A percentile compares a stretch with the other conserved stretches of the same genome.
Conservation (phyloP, 108 stramenopile genomes). For the Stephanodiscus minutulus region DNA sequence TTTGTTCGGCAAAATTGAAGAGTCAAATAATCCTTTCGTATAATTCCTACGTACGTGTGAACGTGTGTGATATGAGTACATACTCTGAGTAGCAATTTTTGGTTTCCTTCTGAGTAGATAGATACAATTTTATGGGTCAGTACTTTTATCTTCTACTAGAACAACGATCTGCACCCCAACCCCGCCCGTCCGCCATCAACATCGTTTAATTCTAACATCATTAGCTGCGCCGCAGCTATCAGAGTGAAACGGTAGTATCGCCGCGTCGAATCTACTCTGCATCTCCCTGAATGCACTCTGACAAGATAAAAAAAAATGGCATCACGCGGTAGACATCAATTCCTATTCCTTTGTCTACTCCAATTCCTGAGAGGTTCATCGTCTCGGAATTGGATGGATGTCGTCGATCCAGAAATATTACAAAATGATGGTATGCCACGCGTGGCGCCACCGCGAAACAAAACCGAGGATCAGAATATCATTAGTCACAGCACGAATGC, state of each 20-base stretch:
- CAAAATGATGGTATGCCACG: slow-evolving; percentile 21
- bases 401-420: slow-evolving; percentile 5
- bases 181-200: too few species aligned
- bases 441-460: neutral
- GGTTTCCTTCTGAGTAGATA: too few species aligned
- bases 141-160: too few species aligned
- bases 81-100: neutral
- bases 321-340: neutral
- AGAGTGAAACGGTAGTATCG: neutral
- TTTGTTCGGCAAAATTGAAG: neutral
- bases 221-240: neutral
- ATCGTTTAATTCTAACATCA: too few species aligned
- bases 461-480: neutral
- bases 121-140: too few species aligned
- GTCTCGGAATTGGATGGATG: slow-evolving; percentile 12
- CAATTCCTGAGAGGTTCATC: neutral
- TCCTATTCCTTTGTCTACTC: slow-evolving; percentile 5
- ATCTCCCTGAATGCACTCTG: neutral
- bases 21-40: neutral
- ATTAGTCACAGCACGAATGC: slow-evolving; percentile 5
- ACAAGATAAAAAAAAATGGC: neutral
- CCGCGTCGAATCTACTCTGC: neutral
- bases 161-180: too few species aligned
- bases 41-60: neutral
- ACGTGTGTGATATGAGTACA: neutral